These are phyloP conservation scores for Metschnikowia drakensbergensis DNA, from an alignment of 805 yeast species.

Conservation along the genomic window DNA sequence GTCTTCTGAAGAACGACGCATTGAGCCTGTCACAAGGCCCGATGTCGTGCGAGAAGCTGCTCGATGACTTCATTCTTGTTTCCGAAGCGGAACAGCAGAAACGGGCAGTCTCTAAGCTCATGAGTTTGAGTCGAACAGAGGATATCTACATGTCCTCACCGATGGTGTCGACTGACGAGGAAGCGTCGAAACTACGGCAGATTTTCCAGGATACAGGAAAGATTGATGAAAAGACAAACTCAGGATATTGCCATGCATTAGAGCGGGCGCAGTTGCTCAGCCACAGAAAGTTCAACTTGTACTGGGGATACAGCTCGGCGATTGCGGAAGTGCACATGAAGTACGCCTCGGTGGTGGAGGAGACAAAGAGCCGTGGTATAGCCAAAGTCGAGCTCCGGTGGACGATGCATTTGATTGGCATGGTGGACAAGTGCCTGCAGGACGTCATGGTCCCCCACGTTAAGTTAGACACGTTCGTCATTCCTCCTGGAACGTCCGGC, in stretches of 20 bases:
- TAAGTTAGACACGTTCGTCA: slow-evolving; percentile 18
- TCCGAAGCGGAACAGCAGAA: slow-evolving; percentile 1
- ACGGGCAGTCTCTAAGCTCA: neutral
- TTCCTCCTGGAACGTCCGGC: slow-evolving; percentile 25
- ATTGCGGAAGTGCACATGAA: slow-evolving; percentile 27
- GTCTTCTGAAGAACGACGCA: slow-evolving; percentile 2
- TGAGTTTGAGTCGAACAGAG: neutral
- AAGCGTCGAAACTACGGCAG: slow-evolving; percentile 7
- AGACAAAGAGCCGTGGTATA: slow-evolving; percentile 17
- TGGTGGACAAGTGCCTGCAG: slow-evolving; percentile 16
- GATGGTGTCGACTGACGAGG: slow-evolving; percentile 6
- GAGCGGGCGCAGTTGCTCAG: slow-evolving; percentile 25
- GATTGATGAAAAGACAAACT: slow-evolving; percentile 22
- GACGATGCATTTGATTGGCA: slow-evolving; percentile 13
- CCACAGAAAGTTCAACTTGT: slow-evolving; percentile 27
- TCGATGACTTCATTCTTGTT: neutral
- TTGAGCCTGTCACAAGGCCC: slow-evolving; percentile 1
- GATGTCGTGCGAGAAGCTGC: neutral
- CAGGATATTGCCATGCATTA: slow-evolving; percentile 32
- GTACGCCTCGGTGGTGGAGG: slow-evolving; percentile 23
- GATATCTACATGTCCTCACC: slow-evolving; percentile 6
- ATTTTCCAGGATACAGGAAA: slow-evolving; percentile 33
- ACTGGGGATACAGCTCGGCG: slow-evolving; percentile 30
- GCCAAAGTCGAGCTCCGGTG: slow-evolving; percentile 19
- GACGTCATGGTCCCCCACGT: slow-evolving; percentile 27